Evolutionary conservation across 139 green algal genomes (phyloP), one percentile per base, ranked within the genome.

Genomic region (Eudorina sp.): DNA sequence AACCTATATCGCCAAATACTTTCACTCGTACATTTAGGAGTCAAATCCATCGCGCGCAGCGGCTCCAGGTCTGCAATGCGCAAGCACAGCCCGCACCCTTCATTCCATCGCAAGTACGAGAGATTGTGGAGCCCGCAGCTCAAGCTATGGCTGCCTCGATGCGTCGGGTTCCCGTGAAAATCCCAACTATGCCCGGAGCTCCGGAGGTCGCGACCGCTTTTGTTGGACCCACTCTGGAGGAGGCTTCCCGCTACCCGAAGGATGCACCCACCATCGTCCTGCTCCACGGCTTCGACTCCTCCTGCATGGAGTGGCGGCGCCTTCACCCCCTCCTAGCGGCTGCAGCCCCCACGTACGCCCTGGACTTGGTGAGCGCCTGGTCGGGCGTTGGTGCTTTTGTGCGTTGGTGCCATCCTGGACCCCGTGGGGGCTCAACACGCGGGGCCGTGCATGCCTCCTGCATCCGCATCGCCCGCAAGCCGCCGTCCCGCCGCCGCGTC

Each of bases 281-380:
- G 45, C 94, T 99, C 43, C 97, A 98, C 90, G 95, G 96, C 69
- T 98, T 99, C 84, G 97, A 99, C 86, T 91, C 76, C 78, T 92
- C 78, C 51, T 95, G 90, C 83, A 89, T 99, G 31, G 97, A 99
- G 92, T 99, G 97, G 80, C 90, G 98, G 9, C 87, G 96, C 16
- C 89, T 99, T 38, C 85, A 94, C 76, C 96, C 96, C 0, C 87
- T 96, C 69, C 89, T 99, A 38, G 83, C 86, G 19, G 48, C 87
- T 27, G 29, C 92, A 21, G 84, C 91, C 3, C 95, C 95, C 29
- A 92, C 95, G 4, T 98, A 91, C 60, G 96, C 96, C 5, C 88
- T 99, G 0, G 97, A 99, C 88, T 85, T 99, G 81, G 92, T 98
- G 29, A 53, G 70, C 18, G 38, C 18, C n/a, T n/a, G n/a, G n/a